Conservation (phyloP, 2,329 filamentous ascomycete genomes). For the Tolypocladium amazonense region DNA sequence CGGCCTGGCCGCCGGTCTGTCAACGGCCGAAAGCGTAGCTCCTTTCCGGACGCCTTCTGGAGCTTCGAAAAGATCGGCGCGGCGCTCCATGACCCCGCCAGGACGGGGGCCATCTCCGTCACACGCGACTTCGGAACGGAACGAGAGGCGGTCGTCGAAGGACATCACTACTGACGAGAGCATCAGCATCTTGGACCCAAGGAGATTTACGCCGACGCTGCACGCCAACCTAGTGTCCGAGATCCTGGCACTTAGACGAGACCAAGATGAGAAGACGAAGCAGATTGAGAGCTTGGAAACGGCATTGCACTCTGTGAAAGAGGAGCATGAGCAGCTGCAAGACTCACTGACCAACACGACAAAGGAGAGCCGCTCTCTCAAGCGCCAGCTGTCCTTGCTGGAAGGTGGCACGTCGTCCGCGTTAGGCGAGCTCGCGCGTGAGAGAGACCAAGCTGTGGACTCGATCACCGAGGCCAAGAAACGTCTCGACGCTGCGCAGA, state of each 20-base stretch:
- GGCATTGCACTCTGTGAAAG: conserved; percentile 57
- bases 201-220: conserved; percentile 87
- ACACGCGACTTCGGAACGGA: conserved; percentile 29
- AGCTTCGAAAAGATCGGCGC: conserved; percentile 46
- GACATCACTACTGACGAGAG: conserved; percentile 56
- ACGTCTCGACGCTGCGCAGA: conserved; percentile 68
- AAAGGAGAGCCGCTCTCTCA: conserved; percentile 71
- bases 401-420: conserved; percentile 85
- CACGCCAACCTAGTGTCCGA: conserved; percentile 93
- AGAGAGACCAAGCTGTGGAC: conserved; percentile 76
- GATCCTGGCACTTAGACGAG: conserved; percentile 75
- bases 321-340: conserved; percentile 64
- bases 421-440: conserved; percentile 69
- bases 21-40: conserved; percentile 57
- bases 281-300: conserved; percentile 79
- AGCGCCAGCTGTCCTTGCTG: conserved; percentile 74
- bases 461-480: conserved; percentile 60
- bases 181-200: conserved; percentile 70
- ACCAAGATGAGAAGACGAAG: conserved; percentile 81
- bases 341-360: conserved; percentile 49
- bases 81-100: conserved; percentile 55
- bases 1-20: conserved; percentile 46
- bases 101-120: conserved; percentile 48
- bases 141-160: conserved; percentile 38
- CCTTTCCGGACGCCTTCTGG: conserved; percentile 65